phyloP scores from a whole-genome alignment of 768 basidiomycete genomes.

The Ephemerocybe angulata region DNA sequence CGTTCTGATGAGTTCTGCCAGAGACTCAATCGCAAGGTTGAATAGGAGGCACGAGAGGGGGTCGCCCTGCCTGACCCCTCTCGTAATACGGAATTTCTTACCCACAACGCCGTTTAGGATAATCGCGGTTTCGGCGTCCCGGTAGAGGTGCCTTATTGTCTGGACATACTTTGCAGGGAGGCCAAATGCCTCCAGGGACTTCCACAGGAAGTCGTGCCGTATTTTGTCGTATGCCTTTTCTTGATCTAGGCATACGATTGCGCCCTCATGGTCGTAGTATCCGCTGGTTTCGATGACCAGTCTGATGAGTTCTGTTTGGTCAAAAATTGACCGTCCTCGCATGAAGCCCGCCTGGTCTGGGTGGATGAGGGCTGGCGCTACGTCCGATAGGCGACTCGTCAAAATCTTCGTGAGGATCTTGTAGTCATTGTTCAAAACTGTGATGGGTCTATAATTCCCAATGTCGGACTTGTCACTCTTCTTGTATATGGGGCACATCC shows the following conservation, averaged over 20 bases:
- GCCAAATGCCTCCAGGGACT: conserved; percentile 17
- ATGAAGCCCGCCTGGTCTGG: conserved; percentile 37
- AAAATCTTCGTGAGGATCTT: conserved; percentile 23
- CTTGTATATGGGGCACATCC: conserved; percentile 41
- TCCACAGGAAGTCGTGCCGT: conserved; percentile 28
- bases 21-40: conserved; percentile 33
- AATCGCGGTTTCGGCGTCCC: conserved; percentile 17
- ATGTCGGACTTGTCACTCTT: conserved; percentile 32
- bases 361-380: conserved; percentile 22
- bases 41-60: conserved; percentile 35
- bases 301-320: conserved; percentile 28
- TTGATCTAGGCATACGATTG: conserved; percentile 30
- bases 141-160: conserved; percentile 1
- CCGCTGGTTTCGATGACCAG: conserved; percentile 22
- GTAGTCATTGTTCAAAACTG: conserved; percentile 27
- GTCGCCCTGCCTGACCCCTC: conserved; percentile 35
- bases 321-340: conserved; percentile 20
- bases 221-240: conserved; percentile 39
- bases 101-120: conserved; percentile 28
- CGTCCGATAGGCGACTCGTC: conserved; percentile 13
- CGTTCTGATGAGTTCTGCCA: conserved; percentile 24
- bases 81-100: conserved; percentile 15
- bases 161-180: conserved; percentile 16
- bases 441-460: conserved; percentile 34
- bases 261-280: conserved; percentile 20